A percentile compares a stretch with the other conserved stretches of the same genome.
Conservation (phyloP, 2,329 filamentous ascomycete genomes). For the Incumbomyces delicatus region DNA sequence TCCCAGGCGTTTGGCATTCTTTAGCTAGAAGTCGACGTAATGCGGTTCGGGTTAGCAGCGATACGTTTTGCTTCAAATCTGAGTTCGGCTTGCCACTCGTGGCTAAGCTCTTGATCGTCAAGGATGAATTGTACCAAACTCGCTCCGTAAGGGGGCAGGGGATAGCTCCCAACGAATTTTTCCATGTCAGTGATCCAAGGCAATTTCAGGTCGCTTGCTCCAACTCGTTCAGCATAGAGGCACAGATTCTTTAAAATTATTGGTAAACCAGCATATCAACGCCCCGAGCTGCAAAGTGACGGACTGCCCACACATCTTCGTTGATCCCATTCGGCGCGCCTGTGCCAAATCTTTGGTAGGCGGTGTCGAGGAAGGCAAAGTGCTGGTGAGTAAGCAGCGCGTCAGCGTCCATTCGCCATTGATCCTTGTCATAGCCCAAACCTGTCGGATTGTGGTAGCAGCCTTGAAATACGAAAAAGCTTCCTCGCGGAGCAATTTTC, state of each 20-base stretch:
- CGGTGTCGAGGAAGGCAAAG: constrained; percentile 96
- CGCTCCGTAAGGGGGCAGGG: constrained; percentile 25
- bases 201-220: constrained; percentile 40
- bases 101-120: too few species aligned
- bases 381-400: constrained; percentile 70
- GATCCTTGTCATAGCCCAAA: constrained; percentile 79
- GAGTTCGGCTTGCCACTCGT: too few species aligned
- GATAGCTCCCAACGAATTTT: constrained; percentile 24
- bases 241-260: constrained; percentile 58
- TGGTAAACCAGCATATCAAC: constrained; percentile 51
- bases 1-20: too few species aligned
- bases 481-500: constrained; percentile 71
- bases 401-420: constrained; percentile 80
- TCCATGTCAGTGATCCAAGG: background rate
- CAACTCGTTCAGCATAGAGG: constrained; percentile 88
- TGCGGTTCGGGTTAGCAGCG: too few species aligned
- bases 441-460: constrained; percentile 97
- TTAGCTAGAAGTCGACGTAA: too few species aligned
- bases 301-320: constrained; percentile 76
- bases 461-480: constrained; percentile 79
- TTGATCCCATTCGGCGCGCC: constrained; percentile 62
- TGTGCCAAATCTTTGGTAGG: constrained; percentile 94
- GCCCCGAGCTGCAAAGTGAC: constrained; percentile 74
- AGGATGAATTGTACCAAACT: too few species aligned
- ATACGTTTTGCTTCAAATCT: too few species aligned